These are phyloP conservation scores for Reutealis trisperma DNA, from an alignment of 345 rosid genomes.

Conservation along the genomic window DNA sequence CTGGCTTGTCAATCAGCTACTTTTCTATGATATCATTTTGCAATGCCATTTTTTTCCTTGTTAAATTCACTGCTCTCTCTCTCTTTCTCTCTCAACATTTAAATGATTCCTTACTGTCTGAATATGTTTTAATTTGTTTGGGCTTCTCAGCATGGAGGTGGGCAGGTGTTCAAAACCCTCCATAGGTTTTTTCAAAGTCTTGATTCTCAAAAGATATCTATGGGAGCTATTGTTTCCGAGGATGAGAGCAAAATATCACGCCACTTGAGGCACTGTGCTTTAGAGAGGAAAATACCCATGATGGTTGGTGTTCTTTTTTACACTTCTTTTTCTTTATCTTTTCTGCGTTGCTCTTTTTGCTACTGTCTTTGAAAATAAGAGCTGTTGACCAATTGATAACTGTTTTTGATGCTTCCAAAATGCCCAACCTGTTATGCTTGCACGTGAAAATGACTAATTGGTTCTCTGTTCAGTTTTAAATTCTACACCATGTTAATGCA, in stretches of 20 bases:
- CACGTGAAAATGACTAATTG: neutral
- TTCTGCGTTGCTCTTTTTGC: neutral
- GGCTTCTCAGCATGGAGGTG: constrained; percentile 59
- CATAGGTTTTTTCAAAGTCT: constrained; percentile 44
- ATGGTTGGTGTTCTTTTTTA: constrained; percentile 36
- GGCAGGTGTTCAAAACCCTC: constrained; percentile 54
- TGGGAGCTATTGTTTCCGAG: constrained; percentile 52
- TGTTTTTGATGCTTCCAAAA: neutral
- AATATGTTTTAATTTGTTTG: constrained; percentile 4
- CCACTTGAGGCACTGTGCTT: constrained; percentile 60
- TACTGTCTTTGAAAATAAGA: neutral
- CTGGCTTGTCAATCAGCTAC: neutral
- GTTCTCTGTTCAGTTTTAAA: neutral
- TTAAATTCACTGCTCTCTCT: neutral
- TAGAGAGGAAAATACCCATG: constrained; percentile 55
- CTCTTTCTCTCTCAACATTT: neutral
- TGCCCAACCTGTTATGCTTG: neutral
- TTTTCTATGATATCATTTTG: neutral
- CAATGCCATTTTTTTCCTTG: neutral
- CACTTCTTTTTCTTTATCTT: neutral
- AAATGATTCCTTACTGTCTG: neutral
- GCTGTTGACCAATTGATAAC: neutral
- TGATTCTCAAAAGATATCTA: constrained; percentile 39
- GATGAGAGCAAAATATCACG: constrained; percentile 46
- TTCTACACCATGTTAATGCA: neutral